A percentile compares a stretch with the other conserved stretches of the same genome.
These are phyloP conservation scores for Ehretia macrophylla DNA, from an alignment of 257 asterid genomes.

Conservation along the genomic window DNA sequence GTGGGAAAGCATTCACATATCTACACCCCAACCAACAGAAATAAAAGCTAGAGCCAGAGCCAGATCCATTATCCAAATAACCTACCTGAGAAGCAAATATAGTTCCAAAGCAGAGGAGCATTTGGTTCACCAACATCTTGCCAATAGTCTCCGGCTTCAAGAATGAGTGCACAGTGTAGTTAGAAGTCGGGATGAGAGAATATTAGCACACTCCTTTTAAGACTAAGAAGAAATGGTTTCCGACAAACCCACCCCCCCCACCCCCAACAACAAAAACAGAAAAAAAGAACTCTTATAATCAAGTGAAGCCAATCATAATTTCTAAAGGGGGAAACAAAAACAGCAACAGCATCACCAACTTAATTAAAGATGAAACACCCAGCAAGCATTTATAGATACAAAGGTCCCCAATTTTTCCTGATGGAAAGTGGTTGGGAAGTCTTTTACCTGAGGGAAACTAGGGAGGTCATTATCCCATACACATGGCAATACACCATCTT, in stretches of 20 bases:
- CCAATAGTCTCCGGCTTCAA: slow-evolving; percentile 91
- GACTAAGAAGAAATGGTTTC: slow-evolving; percentile 7
- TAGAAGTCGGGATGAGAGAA: slow-evolving; percentile 4
- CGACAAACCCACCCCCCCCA: too few species aligned
- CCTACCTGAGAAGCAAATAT: slow-evolving; percentile 95
- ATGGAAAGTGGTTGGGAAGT: slow-evolving; percentile 8
- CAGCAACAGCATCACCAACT: too few species aligned
- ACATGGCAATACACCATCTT: slow-evolving; percentile 88
- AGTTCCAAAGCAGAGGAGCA: slow-evolving; percentile 94
- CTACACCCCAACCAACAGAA: slow-evolving; percentile 17
- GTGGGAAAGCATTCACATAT: slow-evolving; percentile 25
- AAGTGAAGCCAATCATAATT: too few species aligned
- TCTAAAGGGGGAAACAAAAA: too few species aligned
- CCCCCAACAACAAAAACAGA: too few species aligned
- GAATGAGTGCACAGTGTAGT: slow-evolving; percentile 10
- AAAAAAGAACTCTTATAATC: too few species aligned
- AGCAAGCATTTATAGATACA: too few species aligned
- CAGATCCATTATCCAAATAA: slow-evolving; percentile 19
- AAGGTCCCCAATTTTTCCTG: not conserved
- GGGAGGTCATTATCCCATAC: slow-evolving; percentile 93
- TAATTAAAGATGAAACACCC: too few species aligned
- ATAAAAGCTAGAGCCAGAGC: slow-evolving; percentile 15
- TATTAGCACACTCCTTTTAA: slow-evolving; percentile 9
- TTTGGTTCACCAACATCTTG: slow-evolving; percentile 95
- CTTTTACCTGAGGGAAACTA: slow-evolving; percentile 93